Conservation (phyloP, 495 filamentous ascomycete genomes). For the Wilcoxina mikolae region DNA sequence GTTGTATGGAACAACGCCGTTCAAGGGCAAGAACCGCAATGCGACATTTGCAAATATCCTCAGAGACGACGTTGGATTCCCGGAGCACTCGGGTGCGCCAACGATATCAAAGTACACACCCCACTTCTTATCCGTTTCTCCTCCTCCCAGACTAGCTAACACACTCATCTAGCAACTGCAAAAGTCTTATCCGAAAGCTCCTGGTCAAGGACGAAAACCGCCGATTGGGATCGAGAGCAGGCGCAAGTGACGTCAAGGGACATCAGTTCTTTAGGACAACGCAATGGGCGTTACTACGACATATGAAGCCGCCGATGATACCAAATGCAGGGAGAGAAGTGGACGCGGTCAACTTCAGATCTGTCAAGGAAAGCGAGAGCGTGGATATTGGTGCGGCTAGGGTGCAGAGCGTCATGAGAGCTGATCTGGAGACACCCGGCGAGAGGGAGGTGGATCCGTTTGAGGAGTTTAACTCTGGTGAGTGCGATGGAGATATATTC, state of each 20-base stretch:
- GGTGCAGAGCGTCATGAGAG: constrained; percentile 66
- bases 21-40: constrained; percentile 98
- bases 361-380: constrained; percentile 91
- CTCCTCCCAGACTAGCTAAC: constrained; percentile 13
- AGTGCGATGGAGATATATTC: neutral
- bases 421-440: constrained; percentile 69
- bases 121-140: neutral
- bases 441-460: constrained; percentile 80
- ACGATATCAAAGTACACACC: constrained; percentile 71
- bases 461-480: constrained; percentile 83
- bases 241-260: constrained; percentile 89
- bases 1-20: constrained; percentile 96
- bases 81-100: constrained; percentile 68
- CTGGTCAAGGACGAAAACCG: constrained; percentile 96
- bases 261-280: constrained; percentile 94
- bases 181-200: constrained; percentile 88
- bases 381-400: constrained; percentile 70
- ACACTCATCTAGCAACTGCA: constrained; percentile 55
- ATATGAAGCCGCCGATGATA: constrained; percentile 98
- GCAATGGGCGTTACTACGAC: constrained; percentile 90
- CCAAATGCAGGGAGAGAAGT: constrained; percentile 81
- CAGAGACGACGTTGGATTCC: constrained; percentile 85
- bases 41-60: constrained; percentile 96
- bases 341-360: constrained; percentile 91
- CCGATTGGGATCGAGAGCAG: constrained; percentile 82